A percentile compares a stretch with the other conserved stretches of the same genome.
These are phyloP conservation scores for Quercus ilex DNA, from an alignment of 306 rosid genomes.

Conservation along the genomic window DNA sequence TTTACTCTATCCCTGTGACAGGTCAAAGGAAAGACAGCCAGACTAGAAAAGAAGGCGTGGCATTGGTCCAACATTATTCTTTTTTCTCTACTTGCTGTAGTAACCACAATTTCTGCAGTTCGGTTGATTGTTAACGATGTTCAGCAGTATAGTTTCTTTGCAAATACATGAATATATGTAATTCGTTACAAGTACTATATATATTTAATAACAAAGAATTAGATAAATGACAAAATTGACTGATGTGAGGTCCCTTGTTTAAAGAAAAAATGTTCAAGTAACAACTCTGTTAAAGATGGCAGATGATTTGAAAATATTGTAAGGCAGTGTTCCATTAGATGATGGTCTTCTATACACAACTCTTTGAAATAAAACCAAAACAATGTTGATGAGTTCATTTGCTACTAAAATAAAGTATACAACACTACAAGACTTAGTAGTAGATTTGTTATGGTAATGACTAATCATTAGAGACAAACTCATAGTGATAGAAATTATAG, in stretches of 20 bases:
- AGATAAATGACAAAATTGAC: not conserved
- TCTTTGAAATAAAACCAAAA: not conserved
- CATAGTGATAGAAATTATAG: not conserved
- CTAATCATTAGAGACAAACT: not conserved
- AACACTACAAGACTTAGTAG: not conserved
- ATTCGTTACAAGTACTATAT: too few species aligned
- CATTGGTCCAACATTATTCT: conserved; percentile 50
- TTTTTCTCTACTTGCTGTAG: conserved; percentile 36
- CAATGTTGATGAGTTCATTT: not conserved
- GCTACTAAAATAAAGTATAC: not conserved
- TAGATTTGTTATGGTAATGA: too few species aligned
- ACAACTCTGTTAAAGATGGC: not conserved
- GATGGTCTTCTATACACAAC: too few species aligned
- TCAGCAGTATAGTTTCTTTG: conserved; percentile 40
- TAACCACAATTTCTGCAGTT: conserved; percentile 47
- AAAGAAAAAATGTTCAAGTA: not conserved
- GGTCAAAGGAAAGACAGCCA: conserved; percentile 50
- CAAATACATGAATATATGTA: conserved; percentile 32
- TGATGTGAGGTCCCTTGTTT: not conserved
- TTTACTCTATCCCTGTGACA: conserved; percentile 13
- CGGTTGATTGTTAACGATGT: conserved; percentile 37
- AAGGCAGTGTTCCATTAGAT: not conserved
- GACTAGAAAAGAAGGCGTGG: conserved; percentile 46
- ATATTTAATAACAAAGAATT: not conserved
- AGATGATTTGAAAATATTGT: not conserved